phyloP scores from a whole-genome alignment of 192 early-diverging fungal species.

The Linnemannia schmuckeri region DNA sequence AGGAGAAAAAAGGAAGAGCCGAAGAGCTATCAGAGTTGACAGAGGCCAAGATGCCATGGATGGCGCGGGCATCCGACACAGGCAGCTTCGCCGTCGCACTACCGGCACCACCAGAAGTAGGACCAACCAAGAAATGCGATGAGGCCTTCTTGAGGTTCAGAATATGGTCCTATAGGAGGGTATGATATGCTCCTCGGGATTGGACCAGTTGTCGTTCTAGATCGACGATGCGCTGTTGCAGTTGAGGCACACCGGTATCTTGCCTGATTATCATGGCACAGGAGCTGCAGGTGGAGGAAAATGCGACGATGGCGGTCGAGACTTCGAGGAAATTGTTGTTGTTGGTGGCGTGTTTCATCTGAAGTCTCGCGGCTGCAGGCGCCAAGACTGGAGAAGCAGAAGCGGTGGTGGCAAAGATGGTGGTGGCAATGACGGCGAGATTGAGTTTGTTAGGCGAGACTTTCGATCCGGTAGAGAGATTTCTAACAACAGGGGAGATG shows the following conservation, averaged over 20 bases:
- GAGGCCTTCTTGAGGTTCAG: conserved; percentile 12
- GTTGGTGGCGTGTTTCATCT: background rate
- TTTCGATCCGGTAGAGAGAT: background rate
- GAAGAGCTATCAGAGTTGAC: background rate
- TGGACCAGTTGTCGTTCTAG: conserved; percentile 28
- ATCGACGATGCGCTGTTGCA: conserved; percentile 9
- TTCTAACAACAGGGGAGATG: background rate
- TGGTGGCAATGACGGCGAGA: background rate
- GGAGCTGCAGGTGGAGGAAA: background rate
- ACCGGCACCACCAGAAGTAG: background rate
- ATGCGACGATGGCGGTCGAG: background rate
- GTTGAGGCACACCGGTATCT: background rate
- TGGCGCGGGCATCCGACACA: background rate
- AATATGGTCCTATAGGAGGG: conserved; percentile 32
- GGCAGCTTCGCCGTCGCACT: background rate
- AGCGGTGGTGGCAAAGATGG: background rate
- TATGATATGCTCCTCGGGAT: conserved; percentile 30
- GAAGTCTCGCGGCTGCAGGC: background rate
- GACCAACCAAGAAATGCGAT: background rate
- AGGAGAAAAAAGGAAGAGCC: background rate
- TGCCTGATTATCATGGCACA: background rate
- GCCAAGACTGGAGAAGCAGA: background rate
- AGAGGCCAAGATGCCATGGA: conserved; percentile 18
- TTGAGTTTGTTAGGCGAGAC: background rate
- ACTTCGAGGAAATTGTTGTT: background rate